A percentile compares a stretch with the other conserved stretches of the same genome.
Evolutionary conservation across 306 rosid species (phyloP).

Genomic region (Trifolium dubium): DNA sequence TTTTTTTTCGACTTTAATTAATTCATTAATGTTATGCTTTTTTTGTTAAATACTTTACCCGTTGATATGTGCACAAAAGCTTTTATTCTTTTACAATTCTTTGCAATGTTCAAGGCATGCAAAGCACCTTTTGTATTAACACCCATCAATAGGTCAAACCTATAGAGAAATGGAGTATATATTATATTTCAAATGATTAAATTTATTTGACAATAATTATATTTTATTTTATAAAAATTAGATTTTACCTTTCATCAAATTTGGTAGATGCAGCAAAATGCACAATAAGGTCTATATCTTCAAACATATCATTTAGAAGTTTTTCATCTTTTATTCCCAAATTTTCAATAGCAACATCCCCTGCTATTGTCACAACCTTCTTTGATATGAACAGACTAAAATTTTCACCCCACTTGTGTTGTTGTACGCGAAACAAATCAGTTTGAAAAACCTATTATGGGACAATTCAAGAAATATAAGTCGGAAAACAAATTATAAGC

Average conservation of each 20-base stretch:
- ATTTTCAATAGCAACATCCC: no score
- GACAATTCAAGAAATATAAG: background rate
- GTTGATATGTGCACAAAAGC: conserved; percentile 53
- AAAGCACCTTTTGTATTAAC: conserved; percentile 48
- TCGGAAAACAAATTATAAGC: no score
- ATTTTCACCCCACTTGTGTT: conserved; percentile 50
- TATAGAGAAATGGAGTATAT: background rate
- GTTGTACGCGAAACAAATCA: conserved; percentile 56
- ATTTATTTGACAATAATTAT: background rate
- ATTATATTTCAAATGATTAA: background rate
- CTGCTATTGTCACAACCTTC: no score
- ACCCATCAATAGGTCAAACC: conserved; percentile 46
- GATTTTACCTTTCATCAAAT: no score
- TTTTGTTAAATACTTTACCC: conserved; percentile 17
- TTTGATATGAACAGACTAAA: no score
- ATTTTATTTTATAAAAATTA: no score
- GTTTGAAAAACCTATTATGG: conserved; percentile 48
- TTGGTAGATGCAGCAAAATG: no score
- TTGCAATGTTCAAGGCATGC: conserved; percentile 46
- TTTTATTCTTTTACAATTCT: conserved; percentile 38
- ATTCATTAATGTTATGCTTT: no score
- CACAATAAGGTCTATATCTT: no score
- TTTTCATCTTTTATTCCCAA: no score
- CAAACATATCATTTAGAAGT: no score
- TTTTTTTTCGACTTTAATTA: no score